A percentile compares a stretch with the other conserved stretches of the same genome.
These are phyloP conservation scores for Fulvia fulva DNA, from an alignment of 2,329 filamentous ascomycete genomes.

Conservation along the genomic window DNA sequence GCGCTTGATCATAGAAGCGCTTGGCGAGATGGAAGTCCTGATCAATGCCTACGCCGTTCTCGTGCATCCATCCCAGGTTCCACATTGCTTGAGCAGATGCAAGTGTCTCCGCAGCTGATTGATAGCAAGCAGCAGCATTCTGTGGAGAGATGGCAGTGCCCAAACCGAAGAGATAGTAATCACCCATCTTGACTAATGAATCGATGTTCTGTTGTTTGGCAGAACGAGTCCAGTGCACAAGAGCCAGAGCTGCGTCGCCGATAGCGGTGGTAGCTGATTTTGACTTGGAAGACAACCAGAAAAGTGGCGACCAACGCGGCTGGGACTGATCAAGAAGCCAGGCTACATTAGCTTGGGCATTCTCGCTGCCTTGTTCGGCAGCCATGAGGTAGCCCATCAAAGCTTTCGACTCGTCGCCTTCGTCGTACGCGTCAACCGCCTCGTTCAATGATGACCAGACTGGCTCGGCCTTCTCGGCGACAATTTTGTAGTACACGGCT, in stretches of 20 bases:
- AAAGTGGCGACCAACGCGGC: constrained; percentile 16
- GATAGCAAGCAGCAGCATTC: constrained; percentile 90
- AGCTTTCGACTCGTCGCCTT: constrained; percentile 73
- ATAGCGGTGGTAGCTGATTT: constrained; percentile 40
- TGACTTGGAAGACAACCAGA: constrained; percentile 14
- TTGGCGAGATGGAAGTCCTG: constrained; percentile 98
- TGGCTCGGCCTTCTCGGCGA: constrained; percentile 84
- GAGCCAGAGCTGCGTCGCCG: constrained; percentile 61
- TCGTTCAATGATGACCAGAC: constrained; percentile 78
- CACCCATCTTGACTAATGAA: constrained; percentile 94
- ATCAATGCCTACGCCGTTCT: constrained; percentile 86
- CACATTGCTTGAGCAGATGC: constrained; percentile 93
- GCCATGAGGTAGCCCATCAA: constrained; percentile 80
- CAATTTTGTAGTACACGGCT: constrained; percentile 79
- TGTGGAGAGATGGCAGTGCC: constrained; percentile 63
- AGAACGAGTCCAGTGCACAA: constrained; percentile 93
- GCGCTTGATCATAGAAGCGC: constrained; percentile 86
- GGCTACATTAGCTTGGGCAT: constrained; percentile 83
- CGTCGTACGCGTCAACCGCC: constrained; percentile 76
- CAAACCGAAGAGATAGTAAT: constrained; percentile 86
- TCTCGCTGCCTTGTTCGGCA: constrained; percentile 88
- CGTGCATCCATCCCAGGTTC: constrained; percentile 99
- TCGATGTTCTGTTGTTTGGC: constrained; percentile 91
- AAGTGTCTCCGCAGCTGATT: constrained; percentile 83
- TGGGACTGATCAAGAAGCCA: constrained; percentile 69